These are phyloP conservation scores for Fomitopsis schrenkii DNA, from an alignment of 1,284 basidiomycete genomes.

Conservation along the genomic window DNA sequence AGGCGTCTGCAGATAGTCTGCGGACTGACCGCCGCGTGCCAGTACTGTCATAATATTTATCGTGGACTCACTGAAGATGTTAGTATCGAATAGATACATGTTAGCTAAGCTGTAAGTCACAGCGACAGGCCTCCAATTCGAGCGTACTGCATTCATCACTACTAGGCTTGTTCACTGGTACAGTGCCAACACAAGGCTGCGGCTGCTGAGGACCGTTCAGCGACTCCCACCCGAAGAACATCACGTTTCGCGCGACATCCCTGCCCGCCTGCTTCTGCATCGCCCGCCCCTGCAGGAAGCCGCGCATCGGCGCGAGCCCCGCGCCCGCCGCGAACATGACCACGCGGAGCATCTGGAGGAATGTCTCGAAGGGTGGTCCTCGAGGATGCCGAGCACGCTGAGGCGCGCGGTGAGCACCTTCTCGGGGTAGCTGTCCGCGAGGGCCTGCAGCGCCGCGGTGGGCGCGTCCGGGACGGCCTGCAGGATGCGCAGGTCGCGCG, in stretches of 20 bases:
- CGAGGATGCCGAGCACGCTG: constrained; percentile 43
- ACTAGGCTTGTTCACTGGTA: too few relatives aligned
- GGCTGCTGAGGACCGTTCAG: too few relatives aligned
- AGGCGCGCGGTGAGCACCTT: constrained; percentile 35
- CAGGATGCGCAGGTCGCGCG: constrained; percentile 32
- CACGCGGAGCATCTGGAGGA: constrained; percentile 34
- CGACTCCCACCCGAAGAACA: constrained; percentile 57
- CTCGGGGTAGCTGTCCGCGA: constrained; percentile 30
- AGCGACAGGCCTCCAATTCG: too few relatives aligned
- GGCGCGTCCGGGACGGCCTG: constrained; percentile 14
- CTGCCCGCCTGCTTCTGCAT: constrained; percentile 42
- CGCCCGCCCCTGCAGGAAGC: constrained; percentile 51
- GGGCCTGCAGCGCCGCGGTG: constrained; percentile 22
- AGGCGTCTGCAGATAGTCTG: too few relatives aligned
- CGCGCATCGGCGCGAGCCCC: constrained; percentile 49
- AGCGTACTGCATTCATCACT: too few relatives aligned
- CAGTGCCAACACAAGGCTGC: too few relatives aligned
- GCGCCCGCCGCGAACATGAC: constrained; percentile 49
- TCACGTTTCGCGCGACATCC: constrained; percentile 36
- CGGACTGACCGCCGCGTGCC: too few relatives aligned
- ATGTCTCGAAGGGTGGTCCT: constrained; percentile 35
- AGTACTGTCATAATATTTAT: too few relatives aligned
- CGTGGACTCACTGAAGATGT: too few relatives aligned
- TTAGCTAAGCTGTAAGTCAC: too few relatives aligned
- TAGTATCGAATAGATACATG: too few relatives aligned